Conservation (phyloP, 768 basidiomycete species). For the Trametes cinnabarina region DNA sequence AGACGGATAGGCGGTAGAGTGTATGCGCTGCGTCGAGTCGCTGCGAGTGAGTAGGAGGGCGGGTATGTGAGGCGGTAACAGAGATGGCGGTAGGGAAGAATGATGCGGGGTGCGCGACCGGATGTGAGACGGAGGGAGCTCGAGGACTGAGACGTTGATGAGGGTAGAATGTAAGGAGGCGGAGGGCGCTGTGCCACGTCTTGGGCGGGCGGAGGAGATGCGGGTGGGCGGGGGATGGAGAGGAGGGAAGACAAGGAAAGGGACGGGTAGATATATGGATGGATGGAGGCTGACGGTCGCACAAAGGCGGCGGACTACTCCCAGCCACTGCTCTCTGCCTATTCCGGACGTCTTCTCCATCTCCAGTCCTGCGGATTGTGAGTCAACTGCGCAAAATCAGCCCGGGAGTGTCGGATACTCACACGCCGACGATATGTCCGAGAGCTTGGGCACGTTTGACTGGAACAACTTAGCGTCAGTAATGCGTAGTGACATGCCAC, state of each 20-base stretch:
- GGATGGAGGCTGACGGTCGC: constrained; percentile 4
- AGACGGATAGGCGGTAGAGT: no score
- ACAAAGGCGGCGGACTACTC: neutral
- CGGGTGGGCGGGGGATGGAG: constrained; percentile 4
- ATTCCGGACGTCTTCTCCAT: constrained; percentile 14
- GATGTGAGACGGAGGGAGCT: no score
- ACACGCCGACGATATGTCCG: no score
- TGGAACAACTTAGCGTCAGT: no score
- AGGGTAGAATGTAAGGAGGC: neutral
- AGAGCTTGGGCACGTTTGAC: no score
- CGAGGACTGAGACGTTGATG: no score
- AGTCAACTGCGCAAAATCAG: no score
- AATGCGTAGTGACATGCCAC: no score
- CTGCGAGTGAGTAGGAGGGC: no score
- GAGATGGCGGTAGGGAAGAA: constrained; percentile 9
- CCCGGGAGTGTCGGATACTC: no score
- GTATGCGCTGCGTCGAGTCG: no score
- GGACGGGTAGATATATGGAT: neutral
- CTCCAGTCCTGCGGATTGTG: no score
- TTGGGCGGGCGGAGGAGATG: constrained; percentile 1
- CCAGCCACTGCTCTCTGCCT: constrained; percentile 7
- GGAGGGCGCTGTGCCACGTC: constrained; percentile 5
- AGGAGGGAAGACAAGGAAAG: neutral
- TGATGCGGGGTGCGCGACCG: neutral
- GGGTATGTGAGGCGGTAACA: neutral